Base-by-base conservation (phyloP, 352 stramenopile species). In the Phytophthora gonapodyides region DNA sequence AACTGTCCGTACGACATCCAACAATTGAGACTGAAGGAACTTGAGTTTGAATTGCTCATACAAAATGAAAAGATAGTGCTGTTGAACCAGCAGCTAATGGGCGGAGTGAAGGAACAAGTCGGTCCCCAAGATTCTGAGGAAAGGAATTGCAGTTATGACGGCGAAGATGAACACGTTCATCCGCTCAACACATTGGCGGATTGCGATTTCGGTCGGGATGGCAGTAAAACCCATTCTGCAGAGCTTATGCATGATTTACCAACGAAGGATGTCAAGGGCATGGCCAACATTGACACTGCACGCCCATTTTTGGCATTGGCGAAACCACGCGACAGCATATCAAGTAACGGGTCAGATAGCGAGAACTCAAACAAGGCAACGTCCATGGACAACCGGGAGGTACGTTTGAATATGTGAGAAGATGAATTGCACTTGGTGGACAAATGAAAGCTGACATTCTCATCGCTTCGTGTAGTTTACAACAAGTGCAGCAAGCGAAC, bases 31-130 rank as follows among this genome's bases (percentile, higher is more conserved):
- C 16, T 45, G 21, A 15, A 60, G 33, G 3, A 17, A n/a, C 15
- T 63, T 0, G 31, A 69, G n/a, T 49, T 76, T 17, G 64, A 76
- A 42, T n/a, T 70, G 9, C 37, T 31, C 16, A 67, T 60, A 19
- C 56, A 44, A 45, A 46, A 73, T 40, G 68, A 76, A 53, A 67
- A 62, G 24, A 53, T 71, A 31, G 15, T 70, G 21, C 19, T 73
- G 19, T 37, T 76, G 15, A 53, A 73, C 15, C 44, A 67, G 27
- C 50, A 16, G 17, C 24, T 74, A n/a, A 33, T 57, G 4, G 12
- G 59, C 11, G 50, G 57, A 53, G 45, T 65, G 11, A 30, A 43
- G 11, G 36, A 52, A 48, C 34, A 53, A 38, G n/a, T 7, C 30
- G 6, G 15, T 8, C 13, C 12, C 7, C 34, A 40, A 9, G 27